Percentiles rank a stretch among this genome's conserved stretches.
phyloP scores from a whole-genome alignment of 2,329 filamentous ascomycete genomes.

The Nothophoma quercina region DNA sequence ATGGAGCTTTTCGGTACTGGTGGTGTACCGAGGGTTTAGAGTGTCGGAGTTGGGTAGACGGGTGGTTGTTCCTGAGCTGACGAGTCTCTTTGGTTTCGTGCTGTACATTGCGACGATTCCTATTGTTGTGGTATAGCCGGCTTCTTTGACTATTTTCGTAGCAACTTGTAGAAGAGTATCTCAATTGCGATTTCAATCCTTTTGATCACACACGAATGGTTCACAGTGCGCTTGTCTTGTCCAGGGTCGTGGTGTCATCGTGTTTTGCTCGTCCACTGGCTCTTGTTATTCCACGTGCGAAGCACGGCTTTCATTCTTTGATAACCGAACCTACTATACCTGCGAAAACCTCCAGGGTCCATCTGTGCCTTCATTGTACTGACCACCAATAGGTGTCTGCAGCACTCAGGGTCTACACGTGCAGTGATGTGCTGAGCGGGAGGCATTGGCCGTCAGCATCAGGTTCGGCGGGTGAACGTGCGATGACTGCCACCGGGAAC shows the following conservation, averaged over 20 bases:
- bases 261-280: too few relatives aligned
- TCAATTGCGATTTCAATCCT: background rate
- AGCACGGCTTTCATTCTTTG: too few relatives aligned
- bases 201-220: too few relatives aligned
- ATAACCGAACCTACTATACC: background rate
- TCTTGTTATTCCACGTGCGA: too few relatives aligned
- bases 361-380: conserved; percentile 3
- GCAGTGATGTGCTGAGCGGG: conserved; percentile 14
- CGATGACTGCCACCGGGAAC: conserved; percentile 16
- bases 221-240: too few relatives aligned
- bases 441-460: conserved; percentile 30
- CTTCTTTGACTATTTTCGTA: background rate
- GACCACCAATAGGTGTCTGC: conserved; percentile 23
- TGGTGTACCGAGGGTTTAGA: conserved; percentile 42
- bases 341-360: background rate
- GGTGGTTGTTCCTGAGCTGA: conserved; percentile 6
- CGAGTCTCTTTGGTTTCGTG: background rate
- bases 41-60: background rate
- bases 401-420: conserved; percentile 8
- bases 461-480: conserved; percentile 22
- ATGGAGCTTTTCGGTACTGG: conserved; percentile 69
- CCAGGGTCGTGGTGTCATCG: too few relatives aligned
- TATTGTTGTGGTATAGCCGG: background rate
- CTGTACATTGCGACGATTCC: background rate
- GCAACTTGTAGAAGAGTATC: background rate